Evolutionary conservation across 2,329 filamentous ascomycete species (phyloP), one percentile per base, ranked within the genome.

Genomic region (Pestalotiopsis sp.): DNA sequence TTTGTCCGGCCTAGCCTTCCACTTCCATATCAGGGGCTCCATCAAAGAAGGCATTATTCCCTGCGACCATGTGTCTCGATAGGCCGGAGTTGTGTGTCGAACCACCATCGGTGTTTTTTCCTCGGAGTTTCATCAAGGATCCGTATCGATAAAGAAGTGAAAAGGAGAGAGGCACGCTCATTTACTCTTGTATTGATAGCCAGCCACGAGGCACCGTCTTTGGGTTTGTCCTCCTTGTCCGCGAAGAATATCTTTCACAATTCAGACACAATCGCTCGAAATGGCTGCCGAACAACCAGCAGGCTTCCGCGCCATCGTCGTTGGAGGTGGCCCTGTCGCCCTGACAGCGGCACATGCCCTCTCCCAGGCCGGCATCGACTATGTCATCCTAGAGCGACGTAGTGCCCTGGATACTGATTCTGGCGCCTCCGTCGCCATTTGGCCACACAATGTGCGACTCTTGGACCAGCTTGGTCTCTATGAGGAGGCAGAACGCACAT

Each of bases 271-370:
- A 27, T 23, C 45, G 20, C 14, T 14, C 57, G 45, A 27, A 59
- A 62, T 62, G 59, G 59, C 59, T 62, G 59, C 27, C 9, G 59
- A 62, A 20, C 38, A 62, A 20, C 17, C 75, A 70, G 4, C 61
- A 11, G 36, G 56, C 20, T 77, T 77, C 68, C 71, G 73, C 52
- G 74, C 70, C 31, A 68, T 77, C 17, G 70, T 77, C 59, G 73
- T 76, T 1, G 76, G 76, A 66, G 76, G 73, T 25, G 76, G 76
- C 39, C 75, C 75, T 7, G 72, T 77, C 3, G 70, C 69, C 12
- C 70, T 77, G 52, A 76, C 72, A 7, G 71, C 73, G 2, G 75
- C 74, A 0, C 75, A 77, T 64, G 73, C 75, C 2, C 70, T 77
- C 20, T 67, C 68, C 17, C 72, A 74, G 64, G 71, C 74, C n/a